Conservation (phyloP, 805 yeast genomes). For the Lipomyces kockii region DNA sequence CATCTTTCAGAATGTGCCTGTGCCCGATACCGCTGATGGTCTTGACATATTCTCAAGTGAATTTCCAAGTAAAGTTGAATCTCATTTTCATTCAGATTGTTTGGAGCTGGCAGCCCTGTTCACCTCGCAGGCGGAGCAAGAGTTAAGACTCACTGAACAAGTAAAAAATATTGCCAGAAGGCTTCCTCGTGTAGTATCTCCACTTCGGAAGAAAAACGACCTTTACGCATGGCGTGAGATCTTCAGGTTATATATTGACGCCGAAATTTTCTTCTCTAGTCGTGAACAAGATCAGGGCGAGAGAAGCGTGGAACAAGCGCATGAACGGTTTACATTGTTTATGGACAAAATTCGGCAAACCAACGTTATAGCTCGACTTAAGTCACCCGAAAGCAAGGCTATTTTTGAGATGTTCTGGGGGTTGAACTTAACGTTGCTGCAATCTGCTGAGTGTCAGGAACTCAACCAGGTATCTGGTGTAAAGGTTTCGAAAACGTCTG, state of each 20-base stretch:
- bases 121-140: slow-evolving; percentile 50
- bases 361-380: slow-evolving; percentile 50
- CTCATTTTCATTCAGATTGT: slow-evolving; percentile 57
- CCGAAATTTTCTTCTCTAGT: slow-evolving; percentile 63
- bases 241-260: slow-evolving; percentile 66
- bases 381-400: slow-evolving; percentile 51
- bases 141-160: slow-evolving; percentile 49
- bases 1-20: too few species aligned
- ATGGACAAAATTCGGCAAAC: slow-evolving; percentile 48
- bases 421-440: slow-evolving; percentile 60
- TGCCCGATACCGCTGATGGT: too few species aligned
- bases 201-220: slow-evolving; percentile 54
- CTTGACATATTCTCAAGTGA: neutral
- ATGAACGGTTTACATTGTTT: slow-evolving; percentile 52
- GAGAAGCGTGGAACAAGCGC: slow-evolving; percentile 53
- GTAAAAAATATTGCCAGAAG: slow-evolving; percentile 52
- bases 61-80: slow-evolving; percentile 40
- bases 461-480: slow-evolving; percentile 66
- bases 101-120: slow-evolving; percentile 58
- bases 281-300: slow-evolving; percentile 55
- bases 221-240: slow-evolving; percentile 72
- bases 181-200: slow-evolving; percentile 50
- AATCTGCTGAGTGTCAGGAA: slow-evolving; percentile 62
- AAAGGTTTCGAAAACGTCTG: slow-evolving; percentile 76
- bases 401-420: slow-evolving; percentile 58